Evolutionary conservation across 352 stramenopile genomes (phyloP), one percentile per base, ranked within the genome.

Genomic region (Phytopythium oedochilum): DNA sequence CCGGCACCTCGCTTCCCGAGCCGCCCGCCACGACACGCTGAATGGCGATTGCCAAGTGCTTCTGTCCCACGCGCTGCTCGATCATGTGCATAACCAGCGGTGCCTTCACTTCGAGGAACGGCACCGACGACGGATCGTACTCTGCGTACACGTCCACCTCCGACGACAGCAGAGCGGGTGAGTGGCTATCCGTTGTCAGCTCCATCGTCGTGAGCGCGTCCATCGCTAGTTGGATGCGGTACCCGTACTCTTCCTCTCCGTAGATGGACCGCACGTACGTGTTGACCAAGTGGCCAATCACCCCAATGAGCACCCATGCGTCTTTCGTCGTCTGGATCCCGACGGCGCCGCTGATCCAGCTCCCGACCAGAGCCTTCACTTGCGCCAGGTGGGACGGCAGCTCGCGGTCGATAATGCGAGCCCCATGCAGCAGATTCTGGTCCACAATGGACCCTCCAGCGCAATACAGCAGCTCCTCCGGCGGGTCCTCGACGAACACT

Each of bases 61-160:
- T 90, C 2, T 65, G 71, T 8, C 79, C 78, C 6, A 93, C 81
- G 17, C 81, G 80, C 57, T 94, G 83, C 50, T 94, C 84, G 51
- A 94, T 90, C 84, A 94, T 94, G 59, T 92, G 84, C n/a, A 94
- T 53, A 36, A 94, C 81, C 0, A 92, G 61, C 36, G 83, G 83
- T 3, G 80, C 80, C 50, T 94, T 94, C 2, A 90, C 79, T 56
- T 92, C 82, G 2, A 94, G 71, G 42, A 94, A 80, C 14, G 80
- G 79, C 35, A 92, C 35, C 12, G 71, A 88, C 26, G 71, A 70
- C 2, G 84, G 83, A 20, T 92, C 84, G 32, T 92, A 92, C 57
- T 91, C 83, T 14, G 80, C 85, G 26, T 92, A 92, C 6, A 94
- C 84, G 36, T 94, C 84, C 5, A 92, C 83, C 46, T 94, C 84